phyloP scores from a whole-genome alignment of 2,329 filamentous ascomycete genomes.

The Pseudofabraea citricarpa region DNA sequence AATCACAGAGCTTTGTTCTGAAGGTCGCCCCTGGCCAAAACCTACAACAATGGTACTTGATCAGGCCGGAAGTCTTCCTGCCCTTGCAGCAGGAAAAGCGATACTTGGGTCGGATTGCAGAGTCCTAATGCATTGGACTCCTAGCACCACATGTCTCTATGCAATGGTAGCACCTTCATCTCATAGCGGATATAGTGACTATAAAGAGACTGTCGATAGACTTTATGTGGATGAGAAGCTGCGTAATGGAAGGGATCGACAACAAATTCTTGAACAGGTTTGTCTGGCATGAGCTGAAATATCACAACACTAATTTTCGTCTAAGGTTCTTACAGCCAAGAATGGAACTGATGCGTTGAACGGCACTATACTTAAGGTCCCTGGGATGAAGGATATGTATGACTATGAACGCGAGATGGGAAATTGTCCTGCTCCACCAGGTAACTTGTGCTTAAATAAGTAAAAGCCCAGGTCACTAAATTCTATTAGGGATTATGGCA shows the following conservation, averaged over 20 bases:
- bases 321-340: neutral
- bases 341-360: constrained; percentile 5
- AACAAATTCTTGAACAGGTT: neutral
- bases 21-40: neutral
- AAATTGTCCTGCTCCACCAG: constrained; percentile 2
- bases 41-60: constrained; percentile 4
- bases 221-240: neutral
- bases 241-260: neutral
- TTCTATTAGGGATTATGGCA: neutral
- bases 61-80: neutral
- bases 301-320: neutral
- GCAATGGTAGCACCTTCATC: neutral
- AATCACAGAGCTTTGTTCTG: neutral
- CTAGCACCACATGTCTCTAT: neutral
- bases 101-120: constrained; percentile 1
- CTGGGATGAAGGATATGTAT: constrained; percentile 5
- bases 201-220: constrained; percentile 1
- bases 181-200: neutral
- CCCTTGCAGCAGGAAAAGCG: constrained; percentile 1
- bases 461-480: too few species aligned
- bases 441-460: too few species aligned
- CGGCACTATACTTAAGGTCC: neutral
- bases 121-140: constrained; percentile 4
- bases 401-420: constrained; percentile 6
- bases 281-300: neutral